Evolutionary conservation across 208 protist species (phyloP).

Genomic region (Leptomonas seymouri): DNA sequence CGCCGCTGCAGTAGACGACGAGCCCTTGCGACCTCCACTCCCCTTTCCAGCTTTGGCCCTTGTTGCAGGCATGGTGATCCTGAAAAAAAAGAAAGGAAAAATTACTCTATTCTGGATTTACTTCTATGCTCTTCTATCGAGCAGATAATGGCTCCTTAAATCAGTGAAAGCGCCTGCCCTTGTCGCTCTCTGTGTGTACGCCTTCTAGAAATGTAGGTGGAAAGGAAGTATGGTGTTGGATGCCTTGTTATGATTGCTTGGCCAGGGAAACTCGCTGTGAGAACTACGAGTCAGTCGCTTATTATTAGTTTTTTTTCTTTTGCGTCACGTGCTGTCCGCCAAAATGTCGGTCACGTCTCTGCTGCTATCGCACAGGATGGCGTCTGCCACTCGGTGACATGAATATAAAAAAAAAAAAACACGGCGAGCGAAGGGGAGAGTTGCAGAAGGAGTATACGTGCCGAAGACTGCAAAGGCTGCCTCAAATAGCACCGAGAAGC

Average conservation of each 20-base stretch:
- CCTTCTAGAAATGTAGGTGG: too few relatives aligned
- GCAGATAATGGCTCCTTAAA: neutral
- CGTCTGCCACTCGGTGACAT: neutral
- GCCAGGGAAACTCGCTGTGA: neutral
- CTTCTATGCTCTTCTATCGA: neutral
- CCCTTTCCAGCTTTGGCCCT: neutral
- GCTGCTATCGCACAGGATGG: too few relatives aligned
- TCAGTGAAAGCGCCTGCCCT: too few relatives aligned
- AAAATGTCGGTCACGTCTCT: neutral
- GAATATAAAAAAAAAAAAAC: neutral
- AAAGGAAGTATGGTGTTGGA: too few relatives aligned
- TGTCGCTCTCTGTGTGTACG: too few relatives aligned
- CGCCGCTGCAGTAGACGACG: neutral
- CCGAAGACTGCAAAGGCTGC: too few relatives aligned
- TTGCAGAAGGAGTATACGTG: too few relatives aligned
- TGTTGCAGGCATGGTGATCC: neutral
- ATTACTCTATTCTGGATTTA: constrained; percentile 13
- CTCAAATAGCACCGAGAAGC: neutral
- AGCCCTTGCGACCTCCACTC: neutral
- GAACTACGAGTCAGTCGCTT: neutral
- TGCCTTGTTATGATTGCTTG: too few relatives aligned
- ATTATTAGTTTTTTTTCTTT: neutral
- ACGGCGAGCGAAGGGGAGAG: neutral
- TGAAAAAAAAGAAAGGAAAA: neutral
- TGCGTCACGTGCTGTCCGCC: neutral